Conservation (phyloP, 1,284 basidiomycete genomes). For the Cutaneotrichosporon cavernicola region DNA sequence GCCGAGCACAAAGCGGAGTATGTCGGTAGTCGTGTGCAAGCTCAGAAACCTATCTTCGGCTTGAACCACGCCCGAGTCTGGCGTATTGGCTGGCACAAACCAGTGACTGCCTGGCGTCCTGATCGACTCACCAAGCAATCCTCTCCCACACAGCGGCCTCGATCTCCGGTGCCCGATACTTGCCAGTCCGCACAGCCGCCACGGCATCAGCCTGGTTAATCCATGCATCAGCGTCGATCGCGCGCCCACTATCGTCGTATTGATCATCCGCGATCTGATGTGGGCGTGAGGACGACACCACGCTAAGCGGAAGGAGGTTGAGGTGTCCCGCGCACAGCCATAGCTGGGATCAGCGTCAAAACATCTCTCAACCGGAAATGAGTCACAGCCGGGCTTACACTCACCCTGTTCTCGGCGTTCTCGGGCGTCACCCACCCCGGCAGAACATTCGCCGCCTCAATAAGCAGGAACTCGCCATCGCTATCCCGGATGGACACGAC, state of each 20-base stretch:
- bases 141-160: constrained; percentile 67
- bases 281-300: constrained; percentile 62
- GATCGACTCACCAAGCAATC: constrained; percentile 60
- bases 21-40: not conserved
- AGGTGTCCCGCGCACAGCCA: constrained; percentile 82
- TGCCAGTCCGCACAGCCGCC: constrained; percentile 57
- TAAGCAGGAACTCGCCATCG: constrained; percentile 94
- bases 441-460: constrained; percentile 88
- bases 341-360: constrained; percentile 59
- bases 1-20: not conserved
- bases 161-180: constrained; percentile 60
- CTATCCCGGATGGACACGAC: constrained; percentile 74
- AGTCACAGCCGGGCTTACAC: constrained; percentile 54
- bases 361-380: constrained; percentile 43
- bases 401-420: constrained; percentile 75
- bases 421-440: constrained; percentile 88
- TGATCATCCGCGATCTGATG: constrained; percentile 61
- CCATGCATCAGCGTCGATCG: constrained; percentile 59
- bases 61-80: not conserved
- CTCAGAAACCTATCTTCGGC: not conserved
- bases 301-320: constrained; percentile 77
- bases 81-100: not conserved
- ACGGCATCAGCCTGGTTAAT: constrained; percentile 68
- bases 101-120: too few species aligned
- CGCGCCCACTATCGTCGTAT: constrained; percentile 50